These are phyloP conservation scores for Hibiscus syriacus DNA, from an alignment of 345 rosid species.

Conservation along the genomic window DNA sequence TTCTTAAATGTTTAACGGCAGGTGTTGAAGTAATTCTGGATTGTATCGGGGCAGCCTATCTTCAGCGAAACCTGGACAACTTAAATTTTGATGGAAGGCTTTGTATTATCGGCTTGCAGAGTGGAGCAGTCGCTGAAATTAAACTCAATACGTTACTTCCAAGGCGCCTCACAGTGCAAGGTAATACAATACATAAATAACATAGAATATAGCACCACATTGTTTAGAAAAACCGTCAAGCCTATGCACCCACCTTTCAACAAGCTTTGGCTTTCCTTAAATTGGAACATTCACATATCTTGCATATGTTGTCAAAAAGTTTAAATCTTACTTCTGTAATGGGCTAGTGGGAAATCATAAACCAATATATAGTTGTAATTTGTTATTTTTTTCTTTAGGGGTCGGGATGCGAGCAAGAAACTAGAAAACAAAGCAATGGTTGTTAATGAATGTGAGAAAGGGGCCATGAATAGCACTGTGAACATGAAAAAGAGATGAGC, in stretches of 20 bases:
- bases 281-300: not conserved
- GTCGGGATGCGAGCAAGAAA: conserved; percentile 70
- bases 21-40: too few relatives aligned
- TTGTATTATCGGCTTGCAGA: conserved; percentile 60
- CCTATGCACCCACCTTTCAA: not conserved
- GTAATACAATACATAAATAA: conserved; percentile 20
- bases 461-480: too few relatives aligned
- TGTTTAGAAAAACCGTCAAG: not conserved
- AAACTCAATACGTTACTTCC: too few relatives aligned
- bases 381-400: conserved; percentile 31
- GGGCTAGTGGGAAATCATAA: too few relatives aligned
- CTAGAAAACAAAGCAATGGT: conserved; percentile 63
- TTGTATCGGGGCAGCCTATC: too few relatives aligned
- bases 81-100: conserved; percentile 78
- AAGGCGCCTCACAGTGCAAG: too few relatives aligned
- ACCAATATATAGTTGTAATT: not conserved
- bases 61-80: conserved; percentile 69
- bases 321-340: not conserved
- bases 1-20: too few relatives aligned
- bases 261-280: too few relatives aligned
- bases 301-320: not conserved
- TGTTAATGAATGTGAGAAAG: too few relatives aligned
- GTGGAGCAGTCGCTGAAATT: conserved; percentile 60
- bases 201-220: not conserved
- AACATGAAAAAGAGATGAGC: too few relatives aligned